These are phyloP conservation scores for Hawksworthiomyces lignivorus DNA, from an alignment of 2,329 filamentous ascomycete genomes.

Conservation along the genomic window DNA sequence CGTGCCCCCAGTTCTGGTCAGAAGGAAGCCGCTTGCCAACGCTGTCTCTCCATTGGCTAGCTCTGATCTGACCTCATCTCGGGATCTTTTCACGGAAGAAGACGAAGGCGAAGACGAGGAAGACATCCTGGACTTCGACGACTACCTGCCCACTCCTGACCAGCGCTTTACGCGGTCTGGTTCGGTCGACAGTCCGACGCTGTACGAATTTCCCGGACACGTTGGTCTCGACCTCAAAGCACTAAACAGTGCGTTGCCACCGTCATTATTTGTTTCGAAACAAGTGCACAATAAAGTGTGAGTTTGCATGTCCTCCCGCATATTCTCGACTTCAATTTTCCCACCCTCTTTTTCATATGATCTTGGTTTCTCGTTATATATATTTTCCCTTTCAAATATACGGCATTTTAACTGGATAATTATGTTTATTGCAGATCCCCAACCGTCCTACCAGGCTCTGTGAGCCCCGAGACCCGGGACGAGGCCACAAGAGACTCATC, in stretches of 20 bases:
- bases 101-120: background rate
- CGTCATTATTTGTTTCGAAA: constrained; percentile 6
- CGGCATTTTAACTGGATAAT: background rate
- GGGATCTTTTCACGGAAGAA: background rate
- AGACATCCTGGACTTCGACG: constrained; percentile 17
- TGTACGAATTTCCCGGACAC: constrained; percentile 48
- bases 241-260: too few species aligned
- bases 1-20: constrained; percentile 27
- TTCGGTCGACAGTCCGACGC: constrained; percentile 52
- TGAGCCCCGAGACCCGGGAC: constrained; percentile 19
- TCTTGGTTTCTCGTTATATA: background rate
- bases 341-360: background rate
- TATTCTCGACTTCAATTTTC: background rate
- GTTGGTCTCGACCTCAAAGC: too few species aligned
- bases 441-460: constrained; percentile 5
- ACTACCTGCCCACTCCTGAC: constrained; percentile 39
- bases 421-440: constrained; percentile 2
- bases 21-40: constrained; percentile 53
- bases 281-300: constrained; percentile 1
- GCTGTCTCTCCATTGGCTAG: constrained; percentile 45
- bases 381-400: background rate
- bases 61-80: constrained; percentile 17
- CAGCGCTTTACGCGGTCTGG: constrained; percentile 46
- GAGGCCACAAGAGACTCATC: constrained; percentile 18
- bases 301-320: background rate